Base-by-base conservation (phyloP, 208 protist genomes). In the Acanthamoeba castellanii region DNA sequence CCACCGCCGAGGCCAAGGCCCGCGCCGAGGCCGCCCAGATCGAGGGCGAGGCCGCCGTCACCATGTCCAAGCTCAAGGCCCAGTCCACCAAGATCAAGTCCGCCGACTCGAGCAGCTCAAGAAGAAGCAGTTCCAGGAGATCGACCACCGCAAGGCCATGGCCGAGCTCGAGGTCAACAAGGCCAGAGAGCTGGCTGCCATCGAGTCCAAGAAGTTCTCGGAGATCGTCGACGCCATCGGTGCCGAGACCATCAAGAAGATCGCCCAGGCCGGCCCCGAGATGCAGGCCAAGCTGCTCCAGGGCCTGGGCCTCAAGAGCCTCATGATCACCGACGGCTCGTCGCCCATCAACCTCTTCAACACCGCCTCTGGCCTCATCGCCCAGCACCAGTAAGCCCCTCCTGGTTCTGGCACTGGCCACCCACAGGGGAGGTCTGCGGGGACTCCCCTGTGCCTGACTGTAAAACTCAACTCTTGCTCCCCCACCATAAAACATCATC, bases 281-380 rank as follows among this genome's bases (percentile, higher is more conserved):
- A 98, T 98, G 96, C 98, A 99, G 97, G 98, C 98, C 66, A 98
- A 99, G 96, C 96, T 99, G 59, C 98, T 99, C 25, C 96, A 97
- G 50, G 98, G 98, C 37, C 97, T 99, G 25, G 98, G 98, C 82
- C 96, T 99, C 66, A 52, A 97, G 78, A 90, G 55, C 32, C 98
- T 99, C 94, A 97, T 99, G 84, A 99, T 99, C 96, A 99, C 99
- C 18, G 99, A 99, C 84, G 99, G 99, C 50, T 98, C 97, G 93
- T 98, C 96, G 18, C 99, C 99, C 61, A 98, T 99, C 74, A 99
- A 99, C 96, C 95, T 99, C 14, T 97, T 99, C 96, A 98, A 98
- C 95, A 98, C 99, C 70, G 98, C 98, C 18, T 82, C 98, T 18
- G 98, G 99, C 42, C 97, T 99, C 94, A 97, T 99, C 37, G 52